Evolutionary conservation across 2,329 filamentous ascomycete genomes (phyloP).

Genomic region (Aspergillus ochraceus): DNA sequence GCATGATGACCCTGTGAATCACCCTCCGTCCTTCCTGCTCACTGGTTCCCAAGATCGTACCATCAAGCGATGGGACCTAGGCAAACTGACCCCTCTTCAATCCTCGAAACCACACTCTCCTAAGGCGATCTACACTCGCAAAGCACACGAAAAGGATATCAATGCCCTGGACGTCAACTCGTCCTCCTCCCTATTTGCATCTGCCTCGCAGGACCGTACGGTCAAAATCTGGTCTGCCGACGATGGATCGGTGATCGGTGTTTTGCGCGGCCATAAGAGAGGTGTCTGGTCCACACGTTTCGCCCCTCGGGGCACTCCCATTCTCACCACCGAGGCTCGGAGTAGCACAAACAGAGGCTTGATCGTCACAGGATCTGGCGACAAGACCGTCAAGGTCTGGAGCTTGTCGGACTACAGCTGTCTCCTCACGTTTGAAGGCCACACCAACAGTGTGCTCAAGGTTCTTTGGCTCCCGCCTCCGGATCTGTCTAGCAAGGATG

Average conservation of each 20-base stretch:
- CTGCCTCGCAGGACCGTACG: conserved; percentile 92
- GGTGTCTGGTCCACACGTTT: conserved; percentile 97
- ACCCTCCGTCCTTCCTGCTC: conserved; percentile 80
- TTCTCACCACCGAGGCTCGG: conserved; percentile 70
- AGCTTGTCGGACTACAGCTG: conserved; percentile 89
- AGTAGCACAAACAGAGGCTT: conserved; percentile 75
- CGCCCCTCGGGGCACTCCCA: conserved; percentile 74
- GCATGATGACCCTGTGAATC: conserved; percentile 69
- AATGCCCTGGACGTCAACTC: conserved; percentile 86
- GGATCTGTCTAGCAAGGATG: conserved; percentile 36
- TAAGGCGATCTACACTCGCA: conserved; percentile 77
- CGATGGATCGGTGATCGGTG: conserved; percentile 86
- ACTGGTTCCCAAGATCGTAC: conserved; percentile 96
- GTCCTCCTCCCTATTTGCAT: conserved; percentile 79
- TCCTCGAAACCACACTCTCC: conserved; percentile 34
- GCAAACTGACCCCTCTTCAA: conserved; percentile 56
- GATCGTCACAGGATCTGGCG: conserved; percentile 85
- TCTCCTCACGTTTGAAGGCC: conserved; percentile 89
- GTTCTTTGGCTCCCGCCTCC: conserved; percentile 76
- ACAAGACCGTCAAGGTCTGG: conserved; percentile 97
- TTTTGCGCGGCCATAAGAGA: conserved; percentile 86
- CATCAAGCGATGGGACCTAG: conserved; percentile 89
- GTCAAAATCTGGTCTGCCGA: conserved; percentile 95
- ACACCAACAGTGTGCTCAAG: conserved; percentile 93
- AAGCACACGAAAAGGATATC: conserved; percentile 98